Conservation (phyloP, 345 rosid species). For the Linum tenue region DNA sequence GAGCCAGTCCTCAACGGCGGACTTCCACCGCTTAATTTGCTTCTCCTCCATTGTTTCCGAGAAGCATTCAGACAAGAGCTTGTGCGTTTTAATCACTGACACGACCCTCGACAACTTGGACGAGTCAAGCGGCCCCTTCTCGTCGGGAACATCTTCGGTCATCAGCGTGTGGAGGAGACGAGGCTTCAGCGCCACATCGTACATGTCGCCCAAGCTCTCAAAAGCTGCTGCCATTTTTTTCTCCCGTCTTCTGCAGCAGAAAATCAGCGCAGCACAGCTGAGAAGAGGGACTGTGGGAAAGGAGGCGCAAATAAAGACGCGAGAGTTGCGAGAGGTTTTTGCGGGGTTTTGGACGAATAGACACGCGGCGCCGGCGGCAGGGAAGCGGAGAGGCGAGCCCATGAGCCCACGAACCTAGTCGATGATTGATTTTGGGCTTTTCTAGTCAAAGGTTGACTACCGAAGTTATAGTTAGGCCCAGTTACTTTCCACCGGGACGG, state of each 20-base stretch:
- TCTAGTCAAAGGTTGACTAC: too few species aligned
- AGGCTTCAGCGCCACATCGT: constrained; percentile 50
- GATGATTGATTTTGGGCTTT: too few species aligned
- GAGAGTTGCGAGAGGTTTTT: too few species aligned
- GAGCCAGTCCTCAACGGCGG: constrained; percentile 69
- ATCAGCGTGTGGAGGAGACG: constrained; percentile 43
- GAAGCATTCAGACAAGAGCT: constrained; percentile 42
- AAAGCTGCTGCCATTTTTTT: constrained; percentile 29
- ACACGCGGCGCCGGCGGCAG: too few species aligned
- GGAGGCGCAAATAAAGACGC: too few species aligned
- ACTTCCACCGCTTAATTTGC: constrained; percentile 34
- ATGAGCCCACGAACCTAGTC: too few species aligned
- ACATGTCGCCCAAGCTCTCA: constrained; percentile 35
- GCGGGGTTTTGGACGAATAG: too few species aligned
- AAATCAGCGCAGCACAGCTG: background rate
- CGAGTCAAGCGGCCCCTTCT: constrained; percentile 37
- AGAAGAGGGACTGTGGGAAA: too few species aligned
- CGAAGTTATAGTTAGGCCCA: too few species aligned
- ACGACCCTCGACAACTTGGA: constrained; percentile 38
- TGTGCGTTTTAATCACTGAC: constrained; percentile 34
- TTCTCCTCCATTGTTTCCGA: constrained; percentile 25
- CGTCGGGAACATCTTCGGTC: constrained; percentile 49
- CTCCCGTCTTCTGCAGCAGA: background rate
- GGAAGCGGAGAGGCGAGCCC: too few species aligned
- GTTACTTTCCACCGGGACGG: too few species aligned